Percentiles rank a stretch among this genome's conserved stretches.
phyloP scores from a whole-genome alignment of 306 rosid genomes.

The Medicago truncatula region MtrunA17r5.0-ANR NC_053043.1:10677001-10677500 shows the following conservation, averaged over 20 bases:
- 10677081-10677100: conserved; percentile 68
- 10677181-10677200: conserved; percentile 77
- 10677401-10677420: conserved; percentile 79
- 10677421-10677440: conserved; percentile 81
- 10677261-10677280: conserved; percentile 1
- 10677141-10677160: conserved; percentile 77
- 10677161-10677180: conserved; percentile 77
- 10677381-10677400: conserved; percentile 65
- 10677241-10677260: conserved; percentile 53
- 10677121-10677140: conserved; percentile 87
- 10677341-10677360: conserved; percentile 60
- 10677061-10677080: conserved; percentile 69
- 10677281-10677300: conserved; percentile 8
- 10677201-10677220: conserved; percentile 73
- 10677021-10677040: conserved; percentile 70
- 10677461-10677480: conserved; percentile 81
- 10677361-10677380: conserved; percentile 73
- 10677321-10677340: neutral
- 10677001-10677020: neutral
- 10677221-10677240: conserved; percentile 67
- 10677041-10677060: conserved; percentile 63
- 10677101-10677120: conserved; percentile 78
- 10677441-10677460: conserved; percentile 85
- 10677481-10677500: conserved; percentile 65
- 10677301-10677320: neutral